These are phyloP conservation scores for Phanerodontia chrysosporium DNA, from an alignment of 768 basidiomycete species.

Conservation along the genomic window DNA sequence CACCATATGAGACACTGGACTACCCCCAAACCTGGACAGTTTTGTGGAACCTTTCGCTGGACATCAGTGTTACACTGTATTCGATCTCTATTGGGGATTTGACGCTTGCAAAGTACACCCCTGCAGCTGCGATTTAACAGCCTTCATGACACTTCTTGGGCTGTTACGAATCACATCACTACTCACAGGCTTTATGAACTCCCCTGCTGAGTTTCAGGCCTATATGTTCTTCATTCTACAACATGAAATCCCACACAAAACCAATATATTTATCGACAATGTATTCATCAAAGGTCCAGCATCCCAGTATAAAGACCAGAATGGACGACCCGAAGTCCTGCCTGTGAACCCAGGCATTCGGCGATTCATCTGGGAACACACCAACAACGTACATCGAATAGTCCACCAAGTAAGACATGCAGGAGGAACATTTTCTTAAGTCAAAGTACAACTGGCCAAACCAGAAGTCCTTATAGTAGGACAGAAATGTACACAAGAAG, in stretches of 20 bases:
- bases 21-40: conserved; percentile 30
- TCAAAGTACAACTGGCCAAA: background rate
- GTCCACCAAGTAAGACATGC: conserved; percentile 13
- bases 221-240: conserved; percentile 19
- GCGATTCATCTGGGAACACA: conserved; percentile 20
- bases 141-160: conserved; percentile 17
- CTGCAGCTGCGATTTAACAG: conserved; percentile 13
- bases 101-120: conserved; percentile 11
- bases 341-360: conserved; percentile 14
- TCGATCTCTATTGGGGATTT: conserved; percentile 16
- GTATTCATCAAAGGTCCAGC: conserved; percentile 18
- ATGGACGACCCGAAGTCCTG: conserved; percentile 4
- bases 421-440: conserved; percentile 11
- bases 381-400: conserved; percentile 14
- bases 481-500: conserved; percentile 6
- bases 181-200: conserved; percentile 19
- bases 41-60: conserved; percentile 23
- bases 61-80: conserved; percentile 10
- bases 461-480: background rate
- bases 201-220: conserved; percentile 18
- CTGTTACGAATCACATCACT: conserved; percentile 8
- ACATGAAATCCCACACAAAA: conserved; percentile 18
- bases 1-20: conserved; percentile 32
- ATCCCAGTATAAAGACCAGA: conserved; percentile 8
- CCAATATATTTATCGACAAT: conserved; percentile 23